These are phyloP conservation scores for Mucor circinelloides DNA, from an alignment of 371 early-diverging fungal species.

Conservation along the genomic window DNA sequence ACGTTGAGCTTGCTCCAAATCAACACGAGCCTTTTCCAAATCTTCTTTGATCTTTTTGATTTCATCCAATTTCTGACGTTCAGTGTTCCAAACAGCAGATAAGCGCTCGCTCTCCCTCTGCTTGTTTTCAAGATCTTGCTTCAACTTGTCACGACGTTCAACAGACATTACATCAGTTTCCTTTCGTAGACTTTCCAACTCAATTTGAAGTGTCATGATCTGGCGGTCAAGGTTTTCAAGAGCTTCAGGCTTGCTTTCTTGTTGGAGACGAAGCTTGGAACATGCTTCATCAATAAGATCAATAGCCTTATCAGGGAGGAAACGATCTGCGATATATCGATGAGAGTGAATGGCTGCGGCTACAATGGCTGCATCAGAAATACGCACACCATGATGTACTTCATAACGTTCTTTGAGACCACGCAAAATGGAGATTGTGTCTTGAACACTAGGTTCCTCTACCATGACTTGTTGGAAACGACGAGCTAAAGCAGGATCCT, in stretches of 20 bases:
- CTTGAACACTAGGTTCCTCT: slow-evolving; percentile 70
- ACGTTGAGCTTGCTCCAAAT: slow-evolving; percentile 74
- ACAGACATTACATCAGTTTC: slow-evolving; percentile 71
- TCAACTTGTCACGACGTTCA: slow-evolving; percentile 72
- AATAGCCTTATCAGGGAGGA: slow-evolving; percentile 72
- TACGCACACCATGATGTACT: slow-evolving; percentile 86
- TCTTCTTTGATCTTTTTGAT: slow-evolving; percentile 73
- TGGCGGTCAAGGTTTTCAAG: slow-evolving; percentile 74
- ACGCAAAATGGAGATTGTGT: slow-evolving; percentile 83
- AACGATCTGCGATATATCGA: slow-evolving; percentile 76
- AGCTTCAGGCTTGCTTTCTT: slow-evolving; percentile 85
- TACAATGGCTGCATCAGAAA: slow-evolving; percentile 82
- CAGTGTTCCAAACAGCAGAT: slow-evolving; percentile 71
- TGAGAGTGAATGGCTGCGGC: slow-evolving; percentile 80
- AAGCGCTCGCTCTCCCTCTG: slow-evolving; percentile 64
- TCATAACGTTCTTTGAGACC: slow-evolving; percentile 87
- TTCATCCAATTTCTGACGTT: slow-evolving; percentile 70
- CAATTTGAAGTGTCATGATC: slow-evolving; percentile 77
- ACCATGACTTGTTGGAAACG: slow-evolving; percentile 86
- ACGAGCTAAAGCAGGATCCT: slow-evolving; percentile 87
- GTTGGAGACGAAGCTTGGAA: slow-evolving; percentile 76
- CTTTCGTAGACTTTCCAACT: slow-evolving; percentile 74
- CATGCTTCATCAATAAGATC: slow-evolving; percentile 92
- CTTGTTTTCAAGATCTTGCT: slow-evolving; percentile 66
- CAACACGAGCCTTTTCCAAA: slow-evolving; percentile 77